phyloP scores from a whole-genome alignment of 257 asterid genomes.

The Prunella vulgaris region DNA sequence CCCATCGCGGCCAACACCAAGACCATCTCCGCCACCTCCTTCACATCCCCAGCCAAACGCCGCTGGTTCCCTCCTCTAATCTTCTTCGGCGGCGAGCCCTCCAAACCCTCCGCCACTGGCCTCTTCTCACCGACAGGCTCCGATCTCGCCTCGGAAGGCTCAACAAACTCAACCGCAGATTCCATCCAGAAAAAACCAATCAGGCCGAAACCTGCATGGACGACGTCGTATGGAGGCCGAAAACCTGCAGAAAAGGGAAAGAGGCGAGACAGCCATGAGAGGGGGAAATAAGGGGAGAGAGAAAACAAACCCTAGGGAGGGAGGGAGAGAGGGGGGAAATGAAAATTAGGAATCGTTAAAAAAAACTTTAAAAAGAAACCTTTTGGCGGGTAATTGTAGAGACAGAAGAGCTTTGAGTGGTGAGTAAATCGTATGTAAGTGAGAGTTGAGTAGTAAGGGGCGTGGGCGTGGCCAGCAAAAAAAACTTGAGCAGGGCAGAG shows the following conservation, averaged over 20 bases:
- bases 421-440: slow-evolving; percentile 26
- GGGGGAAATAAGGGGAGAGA: slow-evolving; percentile 18
- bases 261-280: slow-evolving; percentile 34
- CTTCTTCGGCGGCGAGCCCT: slow-evolving; percentile 31
- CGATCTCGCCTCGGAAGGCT: slow-evolving; percentile 33
- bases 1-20: slow-evolving; percentile 88
- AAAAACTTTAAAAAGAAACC: slow-evolving; percentile 38
- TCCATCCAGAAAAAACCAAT: slow-evolving; percentile 38
- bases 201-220: slow-evolving; percentile 23
- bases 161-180: slow-evolving; percentile 30
- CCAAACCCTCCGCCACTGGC: slow-evolving; percentile 41
- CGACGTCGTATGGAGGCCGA: slow-evolving; percentile 26
- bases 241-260: slow-evolving; percentile 52
- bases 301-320: slow-evolving; percentile 45
- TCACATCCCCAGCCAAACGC: slow-evolving; percentile 35
- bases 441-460: slow-evolving; percentile 19
- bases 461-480: slow-evolving; percentile 29
- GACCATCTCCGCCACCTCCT: slow-evolving; percentile 85
- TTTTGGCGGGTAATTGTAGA: slow-evolving; percentile 72
- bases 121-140: slow-evolving; percentile 54
- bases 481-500: slow-evolving; percentile 41
- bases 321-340: slow-evolving; percentile 22
- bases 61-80: slow-evolving; percentile 24
- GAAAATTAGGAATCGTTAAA: slow-evolving; percentile 33
- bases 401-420: slow-evolving; percentile 30